phyloP scores from a whole-genome alignment of 2,329 filamentous ascomycete species.

The Cryphonectria carpinicola region DNA sequence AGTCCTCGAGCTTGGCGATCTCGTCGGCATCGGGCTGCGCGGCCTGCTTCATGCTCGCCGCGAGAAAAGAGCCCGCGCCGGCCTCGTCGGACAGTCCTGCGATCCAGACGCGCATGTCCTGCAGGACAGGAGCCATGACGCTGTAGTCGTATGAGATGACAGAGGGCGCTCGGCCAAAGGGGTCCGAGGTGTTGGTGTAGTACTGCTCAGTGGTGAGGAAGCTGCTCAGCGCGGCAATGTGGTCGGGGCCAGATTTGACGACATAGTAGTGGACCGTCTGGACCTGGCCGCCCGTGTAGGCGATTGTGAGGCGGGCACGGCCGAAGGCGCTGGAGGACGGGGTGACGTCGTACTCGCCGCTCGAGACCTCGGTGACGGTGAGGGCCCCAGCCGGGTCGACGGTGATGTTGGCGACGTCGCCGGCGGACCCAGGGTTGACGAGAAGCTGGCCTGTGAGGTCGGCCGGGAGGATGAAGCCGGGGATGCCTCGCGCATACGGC shows the following conservation, averaged over 20 bases:
- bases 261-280: conserved; percentile 63
- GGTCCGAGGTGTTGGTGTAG: conserved; percentile 55
- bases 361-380: conserved; percentile 35
- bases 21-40: conserved; percentile 53
- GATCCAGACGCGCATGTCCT: conserved; percentile 59
- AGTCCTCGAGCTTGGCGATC: conserved; percentile 56
- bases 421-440: conserved; percentile 45
- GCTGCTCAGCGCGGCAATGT: conserved; percentile 50
- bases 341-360: conserved; percentile 46
- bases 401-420: conserved; percentile 45
- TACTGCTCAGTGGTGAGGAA: conserved; percentile 60
- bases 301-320: conserved; percentile 50
- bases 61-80: conserved; percentile 59
- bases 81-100: conserved; percentile 64
- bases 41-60: conserved; percentile 58
- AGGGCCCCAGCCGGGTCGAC: conserved; percentile 45
- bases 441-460: conserved; percentile 52
- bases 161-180: conserved; percentile 57
- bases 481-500: conserved; percentile 56
- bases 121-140: conserved; percentile 45
- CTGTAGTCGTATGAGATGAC: conserved; percentile 62
- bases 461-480: conserved; percentile 57
- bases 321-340: conserved; percentile 52
- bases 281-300: conserved; percentile 49
- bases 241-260: conserved; percentile 49